Evolutionary conservation across 306 rosid species (phyloP).

Genomic region (Pyrus communis): DNA sequence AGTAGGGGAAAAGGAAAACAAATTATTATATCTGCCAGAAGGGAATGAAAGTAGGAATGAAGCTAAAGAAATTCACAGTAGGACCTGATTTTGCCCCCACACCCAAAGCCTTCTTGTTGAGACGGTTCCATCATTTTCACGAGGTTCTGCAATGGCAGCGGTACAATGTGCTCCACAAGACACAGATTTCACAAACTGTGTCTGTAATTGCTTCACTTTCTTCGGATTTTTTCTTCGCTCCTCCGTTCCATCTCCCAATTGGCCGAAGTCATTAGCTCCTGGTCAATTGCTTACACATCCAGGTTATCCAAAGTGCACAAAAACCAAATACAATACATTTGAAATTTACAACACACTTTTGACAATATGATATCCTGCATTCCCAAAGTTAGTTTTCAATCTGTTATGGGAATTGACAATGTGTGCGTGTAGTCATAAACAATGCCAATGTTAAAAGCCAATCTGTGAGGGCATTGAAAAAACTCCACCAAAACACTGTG

Average conservation of each 20-base stretch:
- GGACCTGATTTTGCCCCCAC: slow-evolving; percentile 97
- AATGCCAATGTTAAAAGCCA: too few species aligned
- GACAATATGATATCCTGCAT: too few species aligned
- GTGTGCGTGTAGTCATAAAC: too few species aligned
- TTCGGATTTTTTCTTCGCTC: slow-evolving; percentile 62
- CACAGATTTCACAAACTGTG: slow-evolving; percentile 71
- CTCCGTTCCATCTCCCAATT: slow-evolving; percentile 96
- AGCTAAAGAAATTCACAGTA: not conserved
- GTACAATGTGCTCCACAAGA: slow-evolving; percentile 94
- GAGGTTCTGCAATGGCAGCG: slow-evolving; percentile 83
- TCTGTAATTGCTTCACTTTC: slow-evolving; percentile 58
- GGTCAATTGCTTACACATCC: not conserved
- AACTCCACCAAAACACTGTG: too few species aligned
- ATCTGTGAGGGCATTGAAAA: too few species aligned
- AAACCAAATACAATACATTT: not conserved
- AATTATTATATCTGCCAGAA: slow-evolving; percentile 1
- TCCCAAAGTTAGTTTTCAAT: too few species aligned
- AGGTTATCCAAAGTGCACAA: not conserved
- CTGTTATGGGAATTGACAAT: too few species aligned
- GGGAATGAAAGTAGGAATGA: not conserved
- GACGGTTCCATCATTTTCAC: slow-evolving; percentile 59
- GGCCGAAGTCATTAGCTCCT: slow-evolving; percentile 92
- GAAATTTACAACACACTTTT: too few species aligned
- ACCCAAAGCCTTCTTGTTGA: slow-evolving; percentile 81
- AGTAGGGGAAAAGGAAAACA: not conserved